Conservation (phyloP, 1,284 basidiomycete genomes). For the Laetiporus sulphureus region DNA sequence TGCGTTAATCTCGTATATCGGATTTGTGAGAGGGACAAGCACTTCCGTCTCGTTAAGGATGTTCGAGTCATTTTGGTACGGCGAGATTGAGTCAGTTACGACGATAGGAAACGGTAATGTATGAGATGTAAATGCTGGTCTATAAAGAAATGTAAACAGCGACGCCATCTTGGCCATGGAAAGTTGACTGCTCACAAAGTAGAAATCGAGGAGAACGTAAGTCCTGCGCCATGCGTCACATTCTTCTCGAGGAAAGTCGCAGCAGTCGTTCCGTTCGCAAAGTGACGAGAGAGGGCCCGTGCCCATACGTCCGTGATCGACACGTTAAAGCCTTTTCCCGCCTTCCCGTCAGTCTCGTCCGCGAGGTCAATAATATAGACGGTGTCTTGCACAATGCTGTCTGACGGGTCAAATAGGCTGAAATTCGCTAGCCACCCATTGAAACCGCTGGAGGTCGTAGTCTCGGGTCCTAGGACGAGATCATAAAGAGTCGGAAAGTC, state of each 20-base stretch:
- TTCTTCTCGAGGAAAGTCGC: constrained; percentile 13
- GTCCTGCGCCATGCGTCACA: constrained; percentile 21
- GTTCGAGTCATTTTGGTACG: constrained; percentile 6
- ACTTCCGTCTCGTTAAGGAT: constrained; percentile 9
- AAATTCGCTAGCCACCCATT: constrained; percentile 19
- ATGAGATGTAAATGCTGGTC: constrained; percentile 15
- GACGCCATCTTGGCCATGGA: not conserved
- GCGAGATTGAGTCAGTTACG: constrained; percentile 15
- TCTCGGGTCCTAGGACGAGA: constrained; percentile 16
- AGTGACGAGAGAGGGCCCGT: constrained; percentile 21
- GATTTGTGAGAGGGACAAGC: constrained; percentile 29
- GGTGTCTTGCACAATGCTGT: constrained; percentile 7
- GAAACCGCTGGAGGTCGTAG: constrained; percentile 3
- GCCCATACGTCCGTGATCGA: constrained; percentile 22
- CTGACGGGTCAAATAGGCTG: constrained; percentile 16
- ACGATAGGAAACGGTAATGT: constrained; percentile 23
- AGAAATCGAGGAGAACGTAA: constrained; percentile 19
- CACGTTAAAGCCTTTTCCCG: constrained; percentile 18
- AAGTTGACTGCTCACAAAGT: constrained; percentile 16
- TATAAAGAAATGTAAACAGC: constrained; percentile 4
- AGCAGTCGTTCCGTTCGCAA: constrained; percentile 20
- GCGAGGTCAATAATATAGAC: constrained; percentile 15
- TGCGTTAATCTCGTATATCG: constrained; percentile 37
- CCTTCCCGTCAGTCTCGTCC: constrained; percentile 17
- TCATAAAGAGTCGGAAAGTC: constrained; percentile 21